Evolutionary conservation across 129 eudicot genomes (phyloP).

Genomic region (Sambucus nigra): DNA sequence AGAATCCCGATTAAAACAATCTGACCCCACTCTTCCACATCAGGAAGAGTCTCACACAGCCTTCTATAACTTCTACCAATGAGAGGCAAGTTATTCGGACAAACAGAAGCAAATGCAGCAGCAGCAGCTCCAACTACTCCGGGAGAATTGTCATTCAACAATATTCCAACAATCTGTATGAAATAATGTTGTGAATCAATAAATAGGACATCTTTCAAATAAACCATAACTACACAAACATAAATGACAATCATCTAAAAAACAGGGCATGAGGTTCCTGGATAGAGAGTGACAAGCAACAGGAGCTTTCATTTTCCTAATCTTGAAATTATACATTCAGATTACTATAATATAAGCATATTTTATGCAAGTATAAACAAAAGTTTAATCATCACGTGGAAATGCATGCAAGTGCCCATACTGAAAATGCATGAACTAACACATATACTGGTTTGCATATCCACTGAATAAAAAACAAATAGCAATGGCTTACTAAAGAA

Average conservation of each 20-base stretch:
- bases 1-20: slow-evolving; percentile 71
- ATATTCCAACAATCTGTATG: slow-evolving; percentile 73
- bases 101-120: slow-evolving; percentile 82
- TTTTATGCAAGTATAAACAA: not conserved
- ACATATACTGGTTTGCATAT: no score
- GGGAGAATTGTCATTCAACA: slow-evolving; percentile 85
- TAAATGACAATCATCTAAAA: not conserved
- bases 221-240: not conserved
- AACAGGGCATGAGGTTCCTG: not conserved
- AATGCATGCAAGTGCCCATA: no score
- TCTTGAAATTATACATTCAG: not conserved
- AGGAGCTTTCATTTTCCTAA: slow-evolving; percentile 3
- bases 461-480: not conserved
- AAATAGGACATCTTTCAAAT: not conserved
- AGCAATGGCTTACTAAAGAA: not conserved
- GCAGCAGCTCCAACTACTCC: slow-evolving; percentile 97
- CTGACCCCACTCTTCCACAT: slow-evolving; percentile 98
- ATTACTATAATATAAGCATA: no score
- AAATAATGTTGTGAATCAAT: slow-evolving; percentile 6
- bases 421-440: no score
- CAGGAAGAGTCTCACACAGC: slow-evolving; percentile 87
- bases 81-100: slow-evolving; percentile 76
- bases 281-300: not conserved
- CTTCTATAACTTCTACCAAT: slow-evolving; percentile 61
- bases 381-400: not conserved